Percentiles rank a stretch among this genome's conserved stretches.
These are phyloP conservation scores for Sisymbrium irio DNA, from an alignment of 345 rosid genomes.

Conservation along the genomic window DNA sequence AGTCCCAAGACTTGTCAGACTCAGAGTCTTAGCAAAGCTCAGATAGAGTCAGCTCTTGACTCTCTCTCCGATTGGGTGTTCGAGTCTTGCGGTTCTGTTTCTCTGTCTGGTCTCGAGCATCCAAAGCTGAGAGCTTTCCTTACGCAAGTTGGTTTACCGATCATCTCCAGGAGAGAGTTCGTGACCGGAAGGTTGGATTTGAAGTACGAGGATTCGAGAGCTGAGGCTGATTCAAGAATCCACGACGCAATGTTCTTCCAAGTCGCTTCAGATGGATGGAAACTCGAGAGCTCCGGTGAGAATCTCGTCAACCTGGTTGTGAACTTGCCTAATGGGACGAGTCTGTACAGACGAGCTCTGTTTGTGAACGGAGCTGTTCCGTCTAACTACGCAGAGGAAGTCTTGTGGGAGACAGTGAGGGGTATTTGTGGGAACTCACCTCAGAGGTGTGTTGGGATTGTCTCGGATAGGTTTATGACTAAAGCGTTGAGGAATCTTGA, in stretches of 20 bases:
- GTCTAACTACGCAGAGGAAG: conserved; percentile 85
- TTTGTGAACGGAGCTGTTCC: conserved; percentile 69
- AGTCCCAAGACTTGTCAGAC: conserved; percentile 79
- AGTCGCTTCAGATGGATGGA: conserved; percentile 91
- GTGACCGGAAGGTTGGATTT: conserved; percentile 60
- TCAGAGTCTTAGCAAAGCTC: conserved; percentile 69
- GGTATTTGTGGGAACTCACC: conserved; percentile 79
- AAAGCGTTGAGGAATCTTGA: conserved; percentile 88
- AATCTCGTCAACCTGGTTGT: conserved; percentile 72
- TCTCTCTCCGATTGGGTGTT: conserved; percentile 88
- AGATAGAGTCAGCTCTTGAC: conserved; percentile 73
- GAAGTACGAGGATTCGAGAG: conserved; percentile 76
- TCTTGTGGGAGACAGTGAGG: conserved; percentile 75
- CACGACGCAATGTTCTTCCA: conserved; percentile 98
- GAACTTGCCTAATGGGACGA: conserved; percentile 95
- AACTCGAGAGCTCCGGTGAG: conserved; percentile 41
- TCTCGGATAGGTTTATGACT: conserved; percentile 78
- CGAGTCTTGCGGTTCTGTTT: conserved; percentile 93
- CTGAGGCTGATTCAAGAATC: conserved; percentile 78
- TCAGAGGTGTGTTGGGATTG: conserved; percentile 91
- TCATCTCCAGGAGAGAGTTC: conserved; percentile 65
- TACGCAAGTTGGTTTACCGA: conserved; percentile 83
- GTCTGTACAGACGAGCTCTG: conserved; percentile 75
- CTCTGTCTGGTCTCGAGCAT: conserved; percentile 82
- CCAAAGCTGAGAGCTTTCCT: conserved; percentile 88